These are phyloP conservation scores for Thinopyrum obtusiflorum DNA, from an alignment of 202 grass and related monocot genomes.

Conservation along the genomic window DNA sequence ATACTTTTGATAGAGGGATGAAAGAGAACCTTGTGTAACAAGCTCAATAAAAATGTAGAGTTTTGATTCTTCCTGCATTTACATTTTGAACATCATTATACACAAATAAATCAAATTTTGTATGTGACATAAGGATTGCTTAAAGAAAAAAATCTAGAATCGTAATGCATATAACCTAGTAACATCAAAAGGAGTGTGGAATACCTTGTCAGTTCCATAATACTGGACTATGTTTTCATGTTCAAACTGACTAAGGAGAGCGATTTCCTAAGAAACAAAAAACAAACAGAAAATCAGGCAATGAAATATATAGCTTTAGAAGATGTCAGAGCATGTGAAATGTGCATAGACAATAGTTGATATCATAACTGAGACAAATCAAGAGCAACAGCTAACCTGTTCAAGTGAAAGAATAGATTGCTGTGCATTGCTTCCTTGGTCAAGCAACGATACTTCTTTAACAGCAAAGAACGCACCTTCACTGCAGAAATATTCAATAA, in stretches of 20 bases:
- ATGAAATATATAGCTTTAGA: neutral
- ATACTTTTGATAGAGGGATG: constrained; percentile 85
- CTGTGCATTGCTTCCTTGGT: constrained; percentile 81
- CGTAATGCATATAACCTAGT: neutral
- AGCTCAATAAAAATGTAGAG: constrained; percentile 94
- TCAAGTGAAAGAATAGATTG: constrained; percentile 91
- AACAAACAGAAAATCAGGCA: constrained; percentile 10
- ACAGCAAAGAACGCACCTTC: constrained; percentile 97
- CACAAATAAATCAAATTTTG: neutral
- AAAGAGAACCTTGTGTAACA: constrained; percentile 97
- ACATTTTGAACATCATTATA: constrained; percentile 8
- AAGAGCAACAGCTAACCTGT: constrained; percentile 56
- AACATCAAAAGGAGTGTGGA: constrained; percentile 24
- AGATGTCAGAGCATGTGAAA: constrained; percentile 26
- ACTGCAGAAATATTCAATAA: constrained; percentile 47
- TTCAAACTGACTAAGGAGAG: constrained; percentile 96
- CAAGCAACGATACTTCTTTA: constrained; percentile 98
- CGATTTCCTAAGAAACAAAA: constrained; percentile 67
- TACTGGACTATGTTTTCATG: constrained; percentile 99
- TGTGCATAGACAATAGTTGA: neutral
- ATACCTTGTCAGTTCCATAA: constrained; percentile 98
- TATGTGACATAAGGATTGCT: neutral
- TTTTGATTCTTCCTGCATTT: constrained; percentile 83
- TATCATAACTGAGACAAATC: constrained; percentile 17
- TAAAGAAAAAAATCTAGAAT: constrained; percentile 8